A percentile compares a stretch with the other conserved stretches of the same genome.
Evolutionary conservation across 306 rosid species (phyloP).

Genomic region (Castanea crenata): DNA sequence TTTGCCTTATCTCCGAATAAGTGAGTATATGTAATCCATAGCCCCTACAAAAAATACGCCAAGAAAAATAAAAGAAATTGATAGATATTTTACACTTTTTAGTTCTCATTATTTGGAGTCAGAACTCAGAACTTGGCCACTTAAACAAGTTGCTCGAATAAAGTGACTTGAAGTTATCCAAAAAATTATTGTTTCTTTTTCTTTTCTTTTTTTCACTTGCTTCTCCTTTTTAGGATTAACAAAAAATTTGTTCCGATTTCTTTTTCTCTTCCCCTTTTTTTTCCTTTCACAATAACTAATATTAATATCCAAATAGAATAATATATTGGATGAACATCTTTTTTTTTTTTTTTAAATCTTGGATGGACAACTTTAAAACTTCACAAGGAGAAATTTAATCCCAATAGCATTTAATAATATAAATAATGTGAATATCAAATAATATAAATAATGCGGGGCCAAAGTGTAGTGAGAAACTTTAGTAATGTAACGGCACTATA

Average conservation of each 20-base stretch:
- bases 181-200: neutral
- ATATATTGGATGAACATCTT: neutral
- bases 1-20: neutral
- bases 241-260: neutral
- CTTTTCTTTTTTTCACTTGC: too few relatives aligned
- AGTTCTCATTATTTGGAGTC: neutral
- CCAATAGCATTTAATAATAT: neutral
- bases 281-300: neutral
- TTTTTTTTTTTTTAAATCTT: too few relatives aligned
- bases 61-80: neutral
- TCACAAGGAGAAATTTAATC: neutral
- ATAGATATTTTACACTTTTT: neutral
- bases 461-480: neutral
- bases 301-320: neutral
- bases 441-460: neutral
- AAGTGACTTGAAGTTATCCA: neutral
- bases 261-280: neutral
- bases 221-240: neutral
- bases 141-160: constrained; percentile 8
- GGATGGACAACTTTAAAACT: neutral
- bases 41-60: neutral
- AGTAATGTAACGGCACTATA: too few relatives aligned
- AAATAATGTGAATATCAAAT: neutral
- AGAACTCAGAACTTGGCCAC: neutral
- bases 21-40: neutral